Base-by-base conservation (phyloP, 805 yeast species). In the Starmerella potacharoeniae region DNA sequence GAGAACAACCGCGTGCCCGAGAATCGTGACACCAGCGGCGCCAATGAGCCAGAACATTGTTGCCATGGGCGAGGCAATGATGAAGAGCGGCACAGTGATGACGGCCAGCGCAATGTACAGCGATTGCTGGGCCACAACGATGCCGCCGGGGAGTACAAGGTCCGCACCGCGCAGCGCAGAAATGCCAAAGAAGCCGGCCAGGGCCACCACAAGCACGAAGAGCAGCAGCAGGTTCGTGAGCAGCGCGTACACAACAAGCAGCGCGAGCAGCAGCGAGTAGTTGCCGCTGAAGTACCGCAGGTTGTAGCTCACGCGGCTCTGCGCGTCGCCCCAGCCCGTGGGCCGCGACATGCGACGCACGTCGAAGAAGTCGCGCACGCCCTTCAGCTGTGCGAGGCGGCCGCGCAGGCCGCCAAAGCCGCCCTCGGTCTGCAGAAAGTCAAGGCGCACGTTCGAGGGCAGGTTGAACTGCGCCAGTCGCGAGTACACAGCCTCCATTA, bases 291-390 rank as follows among this genome's bases (percentile, higher is more conserved):
- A 93, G 73, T 91, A 85, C 47, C 86, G 81, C 69, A 93, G 73
- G 71, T 93, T 93, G 76, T 80, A 93, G 46, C 84, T 73, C 43
- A 91, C 87, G 69, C 99, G 81, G 63, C 86, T 80, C 73, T 93
- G 98, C 51, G 86, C 75, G 62, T 93, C 98, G 49, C 84, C 82
- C 69, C 89, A 84, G 70, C 88, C 89, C 53, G 79, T 81, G 22
- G 99, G 99, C 69, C 88, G 89, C 39, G 95, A 85, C 58, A 93
- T 70, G 68, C 95, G 83, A 70, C 89, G 85, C 66, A 86, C 71
- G 68, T 93, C 97, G 66, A 93, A 87, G 68, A 93, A 93, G 69
- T 93, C 98, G 70, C 84, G 93, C 43, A 95, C 90, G 39, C 97
- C 87, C 66, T 86, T 83, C 58, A 93, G 70, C 64, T 85, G 79